Conservation (phyloP, 1,284 basidiomycete species). For the Rhizoctonia solani region DNA sequence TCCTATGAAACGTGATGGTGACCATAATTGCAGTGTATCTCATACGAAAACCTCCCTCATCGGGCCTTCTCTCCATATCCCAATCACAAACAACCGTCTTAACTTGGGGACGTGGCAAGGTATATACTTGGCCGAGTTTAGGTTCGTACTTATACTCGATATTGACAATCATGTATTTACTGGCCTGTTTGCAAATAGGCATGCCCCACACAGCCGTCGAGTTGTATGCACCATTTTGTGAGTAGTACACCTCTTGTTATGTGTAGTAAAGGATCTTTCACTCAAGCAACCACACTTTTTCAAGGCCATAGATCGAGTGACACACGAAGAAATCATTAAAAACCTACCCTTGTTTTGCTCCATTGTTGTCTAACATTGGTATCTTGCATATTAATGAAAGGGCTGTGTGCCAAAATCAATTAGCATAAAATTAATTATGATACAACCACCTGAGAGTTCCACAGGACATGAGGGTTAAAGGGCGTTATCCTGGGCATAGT, state of each 20-base stretch:
- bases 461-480: no score
- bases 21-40: constrained; percentile 63
- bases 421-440: no score
- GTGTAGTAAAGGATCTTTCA: background rate
- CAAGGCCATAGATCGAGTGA: no score
- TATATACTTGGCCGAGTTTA: constrained; percentile 82
- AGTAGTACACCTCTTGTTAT: constrained; percentile 41
- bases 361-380: no score
- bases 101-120: constrained; percentile 50
- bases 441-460: no score
- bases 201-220: constrained; percentile 63
- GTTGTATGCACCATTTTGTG: constrained; percentile 84
- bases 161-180: no score
- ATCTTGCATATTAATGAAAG: no score
- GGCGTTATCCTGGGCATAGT: no score
- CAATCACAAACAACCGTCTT: constrained; percentile 12
- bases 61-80: constrained; percentile 66
- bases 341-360: no score
- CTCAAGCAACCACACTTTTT: no score
- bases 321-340: no score
- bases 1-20: background rate
- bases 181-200: constrained; percentile 39
- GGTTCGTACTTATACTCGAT: constrained; percentile 42
- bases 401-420: no score
- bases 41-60: constrained; percentile 93